Evolutionary conservation across 192 early-diverging fungal species (phyloP).

Genomic region (Podila horticola): DNA sequence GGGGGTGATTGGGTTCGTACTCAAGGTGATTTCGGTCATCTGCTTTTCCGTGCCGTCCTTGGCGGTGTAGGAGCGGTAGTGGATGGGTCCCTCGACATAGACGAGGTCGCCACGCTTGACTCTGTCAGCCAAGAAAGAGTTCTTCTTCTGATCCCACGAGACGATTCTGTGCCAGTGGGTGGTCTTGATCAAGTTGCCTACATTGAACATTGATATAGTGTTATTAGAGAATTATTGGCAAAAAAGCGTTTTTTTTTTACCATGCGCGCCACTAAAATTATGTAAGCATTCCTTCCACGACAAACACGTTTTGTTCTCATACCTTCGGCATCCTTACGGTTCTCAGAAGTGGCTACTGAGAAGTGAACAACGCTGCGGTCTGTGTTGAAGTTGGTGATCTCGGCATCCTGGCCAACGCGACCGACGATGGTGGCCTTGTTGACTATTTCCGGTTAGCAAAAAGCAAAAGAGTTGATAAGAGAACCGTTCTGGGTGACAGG

Average conservation of each 20-base stretch:
- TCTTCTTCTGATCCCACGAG: slow-evolving; percentile 51
- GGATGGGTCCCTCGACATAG: slow-evolving; percentile 70
- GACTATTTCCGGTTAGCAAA: slow-evolving; percentile 33
- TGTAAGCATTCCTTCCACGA: background rate
- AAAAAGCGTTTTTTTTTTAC: background rate
- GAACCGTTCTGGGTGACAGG: background rate
- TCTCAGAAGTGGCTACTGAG: slow-evolving; percentile 72
- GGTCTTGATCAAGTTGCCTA: slow-evolving; percentile 71
- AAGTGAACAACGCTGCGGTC: slow-evolving; percentile 64
- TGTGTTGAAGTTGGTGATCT: slow-evolving; percentile 48
- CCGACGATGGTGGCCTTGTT: slow-evolving; percentile 77
- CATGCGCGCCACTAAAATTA: slow-evolving; percentile 1
- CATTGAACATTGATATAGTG: background rate
- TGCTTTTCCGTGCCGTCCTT: slow-evolving; percentile 68
- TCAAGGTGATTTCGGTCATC: slow-evolving; percentile 59
- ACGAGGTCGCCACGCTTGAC: slow-evolving; percentile 74
- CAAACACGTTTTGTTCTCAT: background rate
- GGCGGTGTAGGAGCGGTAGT: slow-evolving; percentile 69
- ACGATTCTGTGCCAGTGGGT: slow-evolving; percentile 76
- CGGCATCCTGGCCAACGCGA: slow-evolving; percentile 70
- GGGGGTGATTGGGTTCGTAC: slow-evolving; percentile 44
- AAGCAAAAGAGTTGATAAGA: background rate
- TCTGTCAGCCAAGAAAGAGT: slow-evolving; percentile 48
- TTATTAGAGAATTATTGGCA: background rate
- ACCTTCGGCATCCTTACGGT: slow-evolving; percentile 70